Evolutionary conservation across 225 moss, liverwort and hornwort genomes (phyloP).

Genomic region (Pseudoscleropodium purum): DNA sequence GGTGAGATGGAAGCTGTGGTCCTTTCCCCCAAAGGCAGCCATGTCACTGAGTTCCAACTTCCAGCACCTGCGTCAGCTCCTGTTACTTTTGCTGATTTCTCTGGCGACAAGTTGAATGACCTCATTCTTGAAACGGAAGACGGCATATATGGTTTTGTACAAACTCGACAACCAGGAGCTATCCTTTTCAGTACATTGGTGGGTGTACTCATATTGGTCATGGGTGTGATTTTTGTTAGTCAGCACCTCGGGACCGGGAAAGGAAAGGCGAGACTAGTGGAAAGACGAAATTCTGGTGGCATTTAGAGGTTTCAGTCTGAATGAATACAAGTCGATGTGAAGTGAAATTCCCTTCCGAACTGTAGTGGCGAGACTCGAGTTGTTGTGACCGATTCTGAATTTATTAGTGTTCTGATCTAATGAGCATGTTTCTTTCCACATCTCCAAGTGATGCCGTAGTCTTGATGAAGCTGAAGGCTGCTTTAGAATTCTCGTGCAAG

Average conservation of each 20-base stretch:
- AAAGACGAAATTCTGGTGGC: constrained; percentile 21
- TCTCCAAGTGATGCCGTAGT: not conserved
- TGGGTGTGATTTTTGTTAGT: constrained; percentile 70
- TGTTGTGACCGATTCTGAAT: not conserved
- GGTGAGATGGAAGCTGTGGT: constrained; percentile 74
- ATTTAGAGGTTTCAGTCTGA: not conserved
- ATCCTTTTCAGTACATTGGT: constrained; percentile 75
- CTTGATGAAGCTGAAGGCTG: not conserved
- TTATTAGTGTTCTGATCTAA: not conserved
- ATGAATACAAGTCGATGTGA: not conserved
- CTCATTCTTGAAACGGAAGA: constrained; percentile 57
- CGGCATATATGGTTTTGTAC: constrained; percentile 67
- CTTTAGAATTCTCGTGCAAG: not conserved
- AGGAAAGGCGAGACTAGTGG: constrained; percentile 61
- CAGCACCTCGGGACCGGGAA: constrained; percentile 68
- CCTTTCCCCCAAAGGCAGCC: constrained; percentile 71
- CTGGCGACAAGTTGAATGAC: constrained; percentile 77
- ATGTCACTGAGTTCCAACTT: constrained; percentile 37
- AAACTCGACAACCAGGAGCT: constrained; percentile 86
- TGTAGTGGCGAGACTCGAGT: not conserved
- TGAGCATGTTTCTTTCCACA: not conserved
- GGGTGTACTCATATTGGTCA: constrained; percentile 69
- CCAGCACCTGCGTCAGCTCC: constrained; percentile 53
- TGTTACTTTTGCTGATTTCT: constrained; percentile 52
- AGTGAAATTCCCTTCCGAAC: not conserved